phyloP scores from a whole-genome alignment of 441 rosid genomes.

The Gossypium schwendimanii region DNA sequence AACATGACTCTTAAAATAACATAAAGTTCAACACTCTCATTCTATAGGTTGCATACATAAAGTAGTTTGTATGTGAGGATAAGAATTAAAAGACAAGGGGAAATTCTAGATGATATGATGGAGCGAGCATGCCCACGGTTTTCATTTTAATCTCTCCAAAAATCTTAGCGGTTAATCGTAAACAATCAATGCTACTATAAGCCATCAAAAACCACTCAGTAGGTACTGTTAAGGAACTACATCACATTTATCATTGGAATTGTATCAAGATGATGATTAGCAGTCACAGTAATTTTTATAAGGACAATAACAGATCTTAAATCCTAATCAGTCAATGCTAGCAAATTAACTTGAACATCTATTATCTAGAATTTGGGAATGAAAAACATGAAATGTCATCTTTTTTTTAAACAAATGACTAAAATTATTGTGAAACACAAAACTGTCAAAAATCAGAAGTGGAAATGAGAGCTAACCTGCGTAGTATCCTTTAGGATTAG shows the following conservation, averaged over 20 bases:
- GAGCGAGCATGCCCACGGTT: background rate
- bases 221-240: background rate
- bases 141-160: background rate
- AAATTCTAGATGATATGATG: background rate
- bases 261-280: background rate
- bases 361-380: background rate
- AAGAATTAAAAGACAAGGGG: background rate
- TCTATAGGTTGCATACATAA: background rate
- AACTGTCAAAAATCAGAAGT: background rate
- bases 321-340: background rate
- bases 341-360: background rate
- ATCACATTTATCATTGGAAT: background rate
- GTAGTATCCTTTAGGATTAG: slow-evolving; percentile 71
- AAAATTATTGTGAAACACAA: background rate
- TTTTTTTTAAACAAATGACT: background rate
- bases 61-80: background rate
- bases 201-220: background rate
- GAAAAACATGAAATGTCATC: background rate
- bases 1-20: background rate
- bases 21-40: background rate
- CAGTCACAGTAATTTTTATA: background rate
- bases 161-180: background rate
- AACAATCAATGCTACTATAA: background rate
- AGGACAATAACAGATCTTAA: background rate
- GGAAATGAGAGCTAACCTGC: slow-evolving; percentile 42